Evolutionary conservation across 1,284 basidiomycete species (phyloP), one percentile per base, ranked within the genome.

Genomic region (Cystobasidium pallidum): DNA sequence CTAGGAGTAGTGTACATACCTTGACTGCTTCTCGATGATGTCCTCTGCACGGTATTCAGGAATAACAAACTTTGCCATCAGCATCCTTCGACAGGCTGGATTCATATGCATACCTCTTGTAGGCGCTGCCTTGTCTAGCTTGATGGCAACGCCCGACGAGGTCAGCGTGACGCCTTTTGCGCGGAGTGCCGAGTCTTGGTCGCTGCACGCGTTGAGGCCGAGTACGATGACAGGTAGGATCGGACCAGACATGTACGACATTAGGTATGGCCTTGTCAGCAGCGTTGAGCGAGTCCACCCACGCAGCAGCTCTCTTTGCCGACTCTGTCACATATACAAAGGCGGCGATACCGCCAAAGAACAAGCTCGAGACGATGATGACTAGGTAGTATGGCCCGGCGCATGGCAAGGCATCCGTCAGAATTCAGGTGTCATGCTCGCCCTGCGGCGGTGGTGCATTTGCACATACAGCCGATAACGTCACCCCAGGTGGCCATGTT

Each of bases 271-370:
- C n/a, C n/a, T n/a, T n/a, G n/a, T 13, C 36, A 13, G 36, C 36
- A 39, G 36, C 13, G 19, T 19, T 45, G 43, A 24, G 24, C 11
- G 32, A 21, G 45, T 19, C 2, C 8, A 58, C 67, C 28, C 51
- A 71, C 68, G 47, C 45, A 32, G 68, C 68, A n/a, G 68, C 68
- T 32, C 57, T 64, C 61, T 57, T 63, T 39, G 68, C 68, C 21
- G 59, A 41, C 49, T 71, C 68, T 26, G 59, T 71, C 11, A 71
- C 61, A 57, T 71, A 71, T 49, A 71, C 59, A 41, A 71, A 71
- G 15, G 45, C 68, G 32, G 68, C 68, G 17, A 71, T 63, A 11
- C 24, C 68, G 43, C 68, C 68, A 45, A 71, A 71, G 61, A 71
- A 71, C 32, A 71, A 34, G 49, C 49, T 55, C 15, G 68, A 51